Evolutionary conservation across 805 yeast genomes (phyloP).

Genomic region (Yamadazyma sp.): DNA sequence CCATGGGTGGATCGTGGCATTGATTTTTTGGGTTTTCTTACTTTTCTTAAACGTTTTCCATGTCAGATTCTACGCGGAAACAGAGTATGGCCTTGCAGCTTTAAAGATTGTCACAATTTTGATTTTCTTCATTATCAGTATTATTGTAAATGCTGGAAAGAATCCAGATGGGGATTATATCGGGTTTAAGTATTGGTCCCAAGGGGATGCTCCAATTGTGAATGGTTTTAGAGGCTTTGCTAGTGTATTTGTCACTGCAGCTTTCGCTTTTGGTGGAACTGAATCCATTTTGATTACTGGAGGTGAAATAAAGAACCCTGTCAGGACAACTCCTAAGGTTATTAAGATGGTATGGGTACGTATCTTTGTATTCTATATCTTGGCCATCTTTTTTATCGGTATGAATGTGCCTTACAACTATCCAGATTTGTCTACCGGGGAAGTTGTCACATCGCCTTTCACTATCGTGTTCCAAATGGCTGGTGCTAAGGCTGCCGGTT

Average conservation of each 20-base stretch:
- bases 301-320: conserved; percentile 35
- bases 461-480: conserved; percentile 44
- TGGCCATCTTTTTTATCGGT: conserved; percentile 42
- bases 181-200: conserved; percentile 44
- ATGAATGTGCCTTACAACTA: conserved; percentile 42
- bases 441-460: conserved; percentile 39
- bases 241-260: conserved; percentile 49
- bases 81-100: conserved; percentile 39
- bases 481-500: conserved; percentile 42
- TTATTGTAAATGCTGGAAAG: conserved; percentile 60
- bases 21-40: conserved; percentile 54
- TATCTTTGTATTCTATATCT: conserved; percentile 34
- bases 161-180: conserved; percentile 43
- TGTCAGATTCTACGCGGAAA: conserved; percentile 42
- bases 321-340: conserved; percentile 29
- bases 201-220: conserved; percentile 54
- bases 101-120: conserved; percentile 51
- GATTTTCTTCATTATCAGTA: conserved; percentile 55
- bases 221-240: conserved; percentile 54
- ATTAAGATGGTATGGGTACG: conserved; percentile 33
- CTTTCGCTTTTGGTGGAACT: conserved; percentile 52
- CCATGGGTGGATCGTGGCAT: conserved; percentile 51
- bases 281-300: conserved; percentile 40
- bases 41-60: conserved; percentile 40
- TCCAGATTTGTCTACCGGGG: conserved; percentile 28